Conservation (phyloP, 1,284 basidiomycete genomes). For the Melampsora americana region DNA sequence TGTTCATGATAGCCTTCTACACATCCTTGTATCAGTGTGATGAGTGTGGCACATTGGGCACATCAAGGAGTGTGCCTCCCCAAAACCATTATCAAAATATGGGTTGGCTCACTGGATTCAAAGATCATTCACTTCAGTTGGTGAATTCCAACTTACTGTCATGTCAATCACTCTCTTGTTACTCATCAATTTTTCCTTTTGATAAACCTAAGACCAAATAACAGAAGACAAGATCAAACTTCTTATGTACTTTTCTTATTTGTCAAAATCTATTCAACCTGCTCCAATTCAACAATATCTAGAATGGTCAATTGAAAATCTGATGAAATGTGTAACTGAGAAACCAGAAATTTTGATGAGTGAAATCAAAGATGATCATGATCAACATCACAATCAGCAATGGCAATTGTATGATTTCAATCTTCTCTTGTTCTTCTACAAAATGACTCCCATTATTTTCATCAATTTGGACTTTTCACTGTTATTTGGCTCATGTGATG, state of each 20-base stretch:
- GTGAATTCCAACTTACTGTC: neutral
- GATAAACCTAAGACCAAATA: neutral
- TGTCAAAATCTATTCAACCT: constrained; percentile 29
- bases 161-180: neutral
- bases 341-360: constrained; percentile 31
- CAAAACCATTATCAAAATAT: no score
- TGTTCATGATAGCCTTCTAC: no score
- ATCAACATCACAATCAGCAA: constrained; percentile 35
- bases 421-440: neutral
- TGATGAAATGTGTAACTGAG: constrained; percentile 18
- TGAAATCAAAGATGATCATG: constrained; percentile 17
- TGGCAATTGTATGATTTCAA: constrained; percentile 25
- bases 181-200: neutral
- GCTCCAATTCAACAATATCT: constrained; percentile 8
- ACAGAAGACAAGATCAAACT: constrained; percentile 17
- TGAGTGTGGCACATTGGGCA: no score
- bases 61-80: no score
- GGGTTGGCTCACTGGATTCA: constrained; percentile 24
- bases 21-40: no score
- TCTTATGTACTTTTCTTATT: constrained; percentile 11
- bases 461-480: neutral
- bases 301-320: neutral
- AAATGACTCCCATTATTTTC: neutral
- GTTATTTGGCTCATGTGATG: constrained; percentile 6
- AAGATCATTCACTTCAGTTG: constrained; percentile 6